Base-by-base conservation (phyloP, 2,329 filamentous ascomycete species). In the Aspergillus calidoustus region DNA sequence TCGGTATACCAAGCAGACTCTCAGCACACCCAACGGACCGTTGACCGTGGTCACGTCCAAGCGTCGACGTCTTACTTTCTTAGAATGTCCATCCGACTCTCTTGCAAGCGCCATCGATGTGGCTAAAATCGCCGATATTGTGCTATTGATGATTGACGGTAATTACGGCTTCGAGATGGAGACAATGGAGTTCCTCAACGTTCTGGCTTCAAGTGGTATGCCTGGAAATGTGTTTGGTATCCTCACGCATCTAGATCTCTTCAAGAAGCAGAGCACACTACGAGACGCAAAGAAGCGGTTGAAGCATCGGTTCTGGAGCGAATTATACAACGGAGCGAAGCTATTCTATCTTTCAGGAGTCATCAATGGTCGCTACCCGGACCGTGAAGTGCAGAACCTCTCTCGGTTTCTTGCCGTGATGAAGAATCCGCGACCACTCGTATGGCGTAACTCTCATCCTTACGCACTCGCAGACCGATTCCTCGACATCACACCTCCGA, bases 161-260 rank as follows among this genome's bases (percentile, higher is more conserved):
- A 98, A 98, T 79, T 99, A 91, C 72, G 96, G 95, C 15, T 99
- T 99, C 74, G 95, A 99, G 80, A 99, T 99, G 95, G 95, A 99
- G 84, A 99, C 95, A 0, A 99, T 99, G 95, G 95, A 99, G 79
- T 99, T 99, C 64, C 82, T 99, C 73, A 98, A 97, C 70, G 89
- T 97, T 19, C 83, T 99, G 54, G 90, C 91, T n/a, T 88, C 92
- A 2, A 96, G 91, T 31, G 95, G 95, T 77, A 98, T 99, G 94
- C 95, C 96, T 0, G 94, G 95, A 67, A 99, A 99, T 71, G 93
- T 99, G 43, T 98, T 99, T 74, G 95, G 95, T 56, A 93, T 99
- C 60, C 85, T 99, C 49, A 98, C 95, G 17, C 96, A 99, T 82
- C 83, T 99, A 63, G 95, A 99, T 75, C 83, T 99, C 15, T 99